Evolutionary conservation across 495 filamentous ascomycete species (phyloP), one percentile per base, ranked within the genome.

Genomic region (Lepraria neglecta): DNA sequence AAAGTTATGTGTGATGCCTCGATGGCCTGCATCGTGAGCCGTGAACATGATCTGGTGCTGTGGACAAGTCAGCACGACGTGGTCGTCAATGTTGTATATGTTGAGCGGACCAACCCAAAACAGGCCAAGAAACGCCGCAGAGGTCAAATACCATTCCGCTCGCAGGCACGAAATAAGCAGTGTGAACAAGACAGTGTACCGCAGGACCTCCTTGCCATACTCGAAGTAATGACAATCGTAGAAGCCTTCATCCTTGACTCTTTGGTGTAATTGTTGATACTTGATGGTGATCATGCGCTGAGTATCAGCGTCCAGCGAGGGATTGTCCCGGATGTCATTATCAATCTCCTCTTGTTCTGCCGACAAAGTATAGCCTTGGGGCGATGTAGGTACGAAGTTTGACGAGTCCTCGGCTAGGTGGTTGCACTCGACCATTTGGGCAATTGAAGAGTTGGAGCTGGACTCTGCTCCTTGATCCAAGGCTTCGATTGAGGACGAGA

Each of bases 21-120:
- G 72, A 62, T 80, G 78, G 17, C 76, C 78, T 11, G 78, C 78
- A 59, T 80, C 78, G 64, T 80, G 78, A 11, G 77, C 78, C 4
- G 73, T 75, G 71, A 80, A 80, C 76, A 80, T 78, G 68, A 80
- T 75, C 59, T 78, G 78, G 60, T 80, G 78, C 61, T 64, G 48
- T 44, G 33, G 7, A 35, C 7, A 6, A 19, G 44, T 30, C 67
- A 57, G 33, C 19, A 15, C 4, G 4, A 30, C 24, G 24, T 24
- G 24, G 24, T 24, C 24, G 24, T 24, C 24, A 24, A 2, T 1
- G 24, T 24, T 24, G 24, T 24, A 24, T 24, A 24, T 24, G 24
- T 24, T 15, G n/a, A 6, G 43, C 27, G 17, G 28, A 19, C 33
- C 31, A 59, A 64, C 61, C 76, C 78, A 80, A 60, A 80, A 79